Percentiles rank a stretch among this genome's conserved stretches.
phyloP scores from a whole-genome alignment of 805 yeast species.

The Saccharomycopsis vini region DNA sequence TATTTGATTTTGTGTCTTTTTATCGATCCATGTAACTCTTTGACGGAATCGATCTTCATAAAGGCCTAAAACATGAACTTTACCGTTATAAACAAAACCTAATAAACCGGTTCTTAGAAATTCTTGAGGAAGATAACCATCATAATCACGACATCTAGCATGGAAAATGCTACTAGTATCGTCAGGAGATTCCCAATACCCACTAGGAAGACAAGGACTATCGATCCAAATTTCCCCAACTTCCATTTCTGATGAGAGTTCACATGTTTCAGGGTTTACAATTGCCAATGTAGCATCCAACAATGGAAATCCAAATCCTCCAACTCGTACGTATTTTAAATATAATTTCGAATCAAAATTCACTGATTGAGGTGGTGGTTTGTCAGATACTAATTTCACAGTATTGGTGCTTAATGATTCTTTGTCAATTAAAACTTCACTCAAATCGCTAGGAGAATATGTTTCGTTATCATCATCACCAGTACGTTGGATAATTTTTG shows the following conservation, averaged over 20 bases:
- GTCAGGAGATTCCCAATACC: slow-evolving; percentile 64
- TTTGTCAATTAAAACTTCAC: slow-evolving; percentile 65
- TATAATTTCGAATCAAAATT: slow-evolving; percentile 26
- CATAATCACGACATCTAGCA: slow-evolving; percentile 67
- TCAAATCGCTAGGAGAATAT: slow-evolving; percentile 32
- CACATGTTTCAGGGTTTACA: slow-evolving; percentile 85
- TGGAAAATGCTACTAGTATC: slow-evolving; percentile 73
- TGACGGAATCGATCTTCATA: slow-evolving; percentile 89
- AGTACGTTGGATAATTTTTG: slow-evolving; percentile 30
- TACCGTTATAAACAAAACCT: slow-evolving; percentile 83
- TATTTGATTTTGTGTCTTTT: slow-evolving; percentile 24
- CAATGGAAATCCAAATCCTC: slow-evolving; percentile 88
- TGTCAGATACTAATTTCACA: slow-evolving; percentile 55
- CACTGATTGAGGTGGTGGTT: slow-evolving; percentile 42
- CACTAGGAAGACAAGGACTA: slow-evolving; percentile 83
- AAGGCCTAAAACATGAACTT: slow-evolving; percentile 77
- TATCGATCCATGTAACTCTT: slow-evolving; percentile 57
- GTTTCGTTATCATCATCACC: slow-evolving; percentile 32
- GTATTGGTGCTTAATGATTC: slow-evolving; percentile 64
- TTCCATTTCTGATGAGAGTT: slow-evolving; percentile 62
- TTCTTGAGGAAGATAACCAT: slow-evolving; percentile 62
- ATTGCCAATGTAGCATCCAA: slow-evolving; percentile 92
- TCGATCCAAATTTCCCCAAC: slow-evolving; percentile 99
- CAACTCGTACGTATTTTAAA: slow-evolving; percentile 40
- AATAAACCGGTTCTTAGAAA: slow-evolving; percentile 85